Percentiles rank a stretch among this genome's conserved stretches.
phyloP scores from a whole-genome alignment of 257 asterid genomes.

The Solanum arcanum region DNA sequence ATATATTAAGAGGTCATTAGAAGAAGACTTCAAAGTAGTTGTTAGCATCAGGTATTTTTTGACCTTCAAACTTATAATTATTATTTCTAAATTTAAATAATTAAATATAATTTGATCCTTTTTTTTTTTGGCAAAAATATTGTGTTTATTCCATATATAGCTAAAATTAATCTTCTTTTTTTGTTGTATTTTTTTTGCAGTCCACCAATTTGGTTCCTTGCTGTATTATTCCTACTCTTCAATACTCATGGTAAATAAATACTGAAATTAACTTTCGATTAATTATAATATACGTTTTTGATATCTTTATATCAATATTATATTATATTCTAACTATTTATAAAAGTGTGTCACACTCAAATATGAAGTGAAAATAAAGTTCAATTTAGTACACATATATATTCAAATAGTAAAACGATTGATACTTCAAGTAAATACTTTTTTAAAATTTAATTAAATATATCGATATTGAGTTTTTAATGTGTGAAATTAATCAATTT shows the following conservation, averaged over 20 bases:
- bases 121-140: too few species aligned
- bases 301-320: not conserved
- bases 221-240: conserved; percentile 72
- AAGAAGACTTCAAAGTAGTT: conserved; percentile 92
- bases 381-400: not conserved
- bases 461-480: not conserved
- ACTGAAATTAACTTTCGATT: not conserved
- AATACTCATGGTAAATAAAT: conserved; percentile 86
- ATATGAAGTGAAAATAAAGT: not conserved
- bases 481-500: not conserved
- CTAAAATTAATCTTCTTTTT: not conserved
- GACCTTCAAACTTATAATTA: not conserved
- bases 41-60: conserved; percentile 75
- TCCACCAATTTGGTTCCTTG: conserved; percentile 80
- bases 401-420: not conserved
- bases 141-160: not conserved
- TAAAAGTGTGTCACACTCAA: not conserved
- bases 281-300: not conserved
- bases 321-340: not conserved
- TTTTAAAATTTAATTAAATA: not conserved
- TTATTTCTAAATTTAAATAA: not conserved
- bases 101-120: not conserved
- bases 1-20: conserved; percentile 82
- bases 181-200: conserved; percentile 20
- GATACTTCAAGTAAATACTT: not conserved